A percentile compares a stretch with the other conserved stretches of the same genome.
Conservation (phyloP, 306 rosid species). For the Quillaja saponaria region DNA sequence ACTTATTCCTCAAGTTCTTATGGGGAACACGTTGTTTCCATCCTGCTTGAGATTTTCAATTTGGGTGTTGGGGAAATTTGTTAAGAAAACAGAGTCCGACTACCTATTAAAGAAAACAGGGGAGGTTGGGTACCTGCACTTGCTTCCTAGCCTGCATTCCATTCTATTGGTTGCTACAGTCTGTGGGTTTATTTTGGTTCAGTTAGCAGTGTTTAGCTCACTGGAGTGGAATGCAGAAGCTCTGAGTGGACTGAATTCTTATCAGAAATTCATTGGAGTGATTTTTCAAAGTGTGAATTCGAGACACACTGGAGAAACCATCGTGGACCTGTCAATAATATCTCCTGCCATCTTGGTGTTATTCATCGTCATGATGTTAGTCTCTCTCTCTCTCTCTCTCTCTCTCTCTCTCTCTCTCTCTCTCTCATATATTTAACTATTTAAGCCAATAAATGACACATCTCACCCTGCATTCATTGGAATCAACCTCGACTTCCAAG, state of each 20-base stretch:
- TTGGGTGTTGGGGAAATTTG: conserved; percentile 42
- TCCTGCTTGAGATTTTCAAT: conserved; percentile 38
- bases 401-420: neutral
- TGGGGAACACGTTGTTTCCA: conserved; percentile 68
- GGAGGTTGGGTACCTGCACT: conserved; percentile 45
- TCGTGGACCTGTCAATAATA: conserved; percentile 45
- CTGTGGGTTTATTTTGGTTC: conserved; percentile 46
- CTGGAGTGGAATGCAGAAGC: conserved; percentile 55
- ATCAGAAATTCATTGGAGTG: conserved; percentile 45
- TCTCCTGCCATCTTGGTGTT: conserved; percentile 54
- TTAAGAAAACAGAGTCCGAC: conserved; percentile 30
- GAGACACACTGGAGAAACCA: conserved; percentile 57
- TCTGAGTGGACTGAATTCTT: conserved; percentile 35
- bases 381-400: conserved; percentile 16
- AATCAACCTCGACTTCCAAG: too few species aligned
- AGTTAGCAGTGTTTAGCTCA: conserved; percentile 29
- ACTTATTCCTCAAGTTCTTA: conserved; percentile 47
- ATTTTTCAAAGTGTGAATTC: conserved; percentile 56
- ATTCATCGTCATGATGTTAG: conserved; percentile 68
- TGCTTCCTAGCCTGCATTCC: conserved; percentile 37
- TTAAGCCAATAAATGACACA: too few species aligned
- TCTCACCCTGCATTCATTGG: too few species aligned
- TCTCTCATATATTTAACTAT: too few species aligned
- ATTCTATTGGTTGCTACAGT: conserved; percentile 41
- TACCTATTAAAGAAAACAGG: conserved; percentile 35